Evolutionary conservation across 2,329 filamentous ascomycete genomes (phyloP).

Genomic region (Penicillium verrucosum): DNA sequence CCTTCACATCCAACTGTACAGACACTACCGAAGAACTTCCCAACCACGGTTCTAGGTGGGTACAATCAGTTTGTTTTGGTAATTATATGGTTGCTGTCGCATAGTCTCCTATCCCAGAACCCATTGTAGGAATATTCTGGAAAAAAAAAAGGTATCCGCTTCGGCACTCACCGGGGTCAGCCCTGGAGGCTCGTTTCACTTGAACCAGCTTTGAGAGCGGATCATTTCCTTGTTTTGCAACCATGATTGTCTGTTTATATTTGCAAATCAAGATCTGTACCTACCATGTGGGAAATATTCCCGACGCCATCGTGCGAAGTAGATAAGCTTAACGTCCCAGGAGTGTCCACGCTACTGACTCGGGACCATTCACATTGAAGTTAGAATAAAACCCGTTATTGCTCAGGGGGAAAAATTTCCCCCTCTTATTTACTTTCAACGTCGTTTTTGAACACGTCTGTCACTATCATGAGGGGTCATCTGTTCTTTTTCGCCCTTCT

Average conservation of each 20-base stretch:
- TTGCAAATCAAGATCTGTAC: not conserved
- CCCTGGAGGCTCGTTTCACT: not conserved
- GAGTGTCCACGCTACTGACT: constrained; percentile 4
- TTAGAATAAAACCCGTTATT: constrained; percentile 7
- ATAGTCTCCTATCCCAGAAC: not conserved
- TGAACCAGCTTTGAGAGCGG: not conserved
- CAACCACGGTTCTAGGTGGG: not conserved
- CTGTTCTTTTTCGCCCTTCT: constrained; percentile 1
- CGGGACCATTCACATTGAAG: not conserved
- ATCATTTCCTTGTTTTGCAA: not conserved
- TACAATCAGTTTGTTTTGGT: not conserved
- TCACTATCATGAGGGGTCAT: constrained; percentile 5
- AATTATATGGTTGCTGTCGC: not conserved
- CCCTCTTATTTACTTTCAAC: not conserved
- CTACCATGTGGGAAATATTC: not conserved
- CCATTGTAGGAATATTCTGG: not conserved
- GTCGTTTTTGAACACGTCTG: not conserved
- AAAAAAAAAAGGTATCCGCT: not conserved
- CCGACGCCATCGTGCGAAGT: not conserved
- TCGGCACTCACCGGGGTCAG: not conserved
- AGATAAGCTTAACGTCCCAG: constrained; percentile 2
- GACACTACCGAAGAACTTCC: not conserved
- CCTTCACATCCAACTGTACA: not conserved
- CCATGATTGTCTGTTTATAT: not conserved
- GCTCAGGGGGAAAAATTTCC: not conserved